Conservation (phyloP, 306 rosid genomes). For the Cicer bijugum region DNA sequence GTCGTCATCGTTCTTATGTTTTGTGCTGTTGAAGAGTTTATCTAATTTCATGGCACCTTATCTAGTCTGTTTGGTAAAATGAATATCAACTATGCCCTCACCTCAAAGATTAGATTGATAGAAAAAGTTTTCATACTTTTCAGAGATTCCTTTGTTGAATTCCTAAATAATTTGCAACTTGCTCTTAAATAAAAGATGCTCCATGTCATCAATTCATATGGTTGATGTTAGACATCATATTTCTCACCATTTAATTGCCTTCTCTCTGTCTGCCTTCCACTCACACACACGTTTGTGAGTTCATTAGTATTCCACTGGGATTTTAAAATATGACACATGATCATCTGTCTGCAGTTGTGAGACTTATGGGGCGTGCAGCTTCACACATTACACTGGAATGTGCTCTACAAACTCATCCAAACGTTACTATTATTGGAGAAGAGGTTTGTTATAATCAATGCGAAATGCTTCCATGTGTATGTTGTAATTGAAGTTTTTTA, state of each 20-base stretch:
- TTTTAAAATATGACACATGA: conserved; percentile 13
- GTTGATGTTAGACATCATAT: neutral
- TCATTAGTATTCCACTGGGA: neutral
- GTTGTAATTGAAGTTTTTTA: conserved; percentile 19
- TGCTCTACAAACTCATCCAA: conserved; percentile 98
- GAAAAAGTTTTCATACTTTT: neutral
- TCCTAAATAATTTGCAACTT: conserved; percentile 20
- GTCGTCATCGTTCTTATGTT: neutral
- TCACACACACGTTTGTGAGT: neutral
- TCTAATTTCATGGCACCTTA: conserved; percentile 12
- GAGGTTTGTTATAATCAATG: conserved; percentile 63
- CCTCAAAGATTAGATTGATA: conserved; percentile 24
- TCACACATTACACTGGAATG: conserved; percentile 98
- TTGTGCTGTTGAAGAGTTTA: neutral
- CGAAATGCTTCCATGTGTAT: conserved; percentile 23
- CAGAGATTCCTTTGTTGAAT: neutral
- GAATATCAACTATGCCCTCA: conserved; percentile 24
- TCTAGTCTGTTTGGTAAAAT: neutral
- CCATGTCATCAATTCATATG: conserved; percentile 9
- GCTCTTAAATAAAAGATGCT: neutral
- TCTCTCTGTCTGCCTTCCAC: neutral
- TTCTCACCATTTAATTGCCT: neutral
- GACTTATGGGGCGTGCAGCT: conserved; percentile 99
- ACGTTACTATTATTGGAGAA: conserved; percentile 93
- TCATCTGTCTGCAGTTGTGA: conserved; percentile 75